Evolutionary conservation across 2,329 filamentous ascomycete genomes (phyloP).

Genomic region (Beauveria sp.): DNA sequence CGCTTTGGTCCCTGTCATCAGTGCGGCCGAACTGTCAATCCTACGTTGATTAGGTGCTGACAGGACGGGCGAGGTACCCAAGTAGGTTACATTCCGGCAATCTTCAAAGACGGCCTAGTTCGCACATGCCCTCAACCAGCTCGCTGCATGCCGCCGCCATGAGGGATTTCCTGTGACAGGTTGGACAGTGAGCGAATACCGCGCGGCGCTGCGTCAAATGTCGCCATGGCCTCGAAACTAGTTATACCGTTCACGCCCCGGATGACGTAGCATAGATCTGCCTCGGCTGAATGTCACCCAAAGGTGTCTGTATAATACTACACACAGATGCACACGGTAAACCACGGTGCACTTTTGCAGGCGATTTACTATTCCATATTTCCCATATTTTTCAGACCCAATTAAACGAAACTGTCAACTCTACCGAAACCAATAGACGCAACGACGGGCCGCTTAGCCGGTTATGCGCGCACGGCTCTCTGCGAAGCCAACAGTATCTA

Average conservation of each 20-base stretch:
- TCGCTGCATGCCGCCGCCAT: not conserved
- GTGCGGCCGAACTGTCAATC: not conserved
- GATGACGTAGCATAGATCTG: not conserved
- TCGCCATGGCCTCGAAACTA: not conserved
- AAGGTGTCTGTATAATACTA: not conserved
- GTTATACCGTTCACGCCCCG: not conserved
- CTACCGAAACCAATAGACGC: not conserved
- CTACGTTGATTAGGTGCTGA: not conserved
- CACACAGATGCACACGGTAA: not conserved
- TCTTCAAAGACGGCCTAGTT: not conserved
- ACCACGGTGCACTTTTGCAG: not conserved
- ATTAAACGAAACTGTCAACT: constrained; percentile 1
- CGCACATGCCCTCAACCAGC: not conserved
- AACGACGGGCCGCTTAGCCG: not conserved
- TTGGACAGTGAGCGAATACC: not conserved
- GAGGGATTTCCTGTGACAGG: constrained; percentile 1
- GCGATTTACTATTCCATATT: not conserved
- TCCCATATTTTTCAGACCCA: not conserved
- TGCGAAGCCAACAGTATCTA: not conserved
- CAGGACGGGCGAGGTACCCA: no score
- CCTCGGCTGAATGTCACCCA: not conserved
- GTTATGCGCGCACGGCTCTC: not conserved
- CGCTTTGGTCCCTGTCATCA: not conserved
- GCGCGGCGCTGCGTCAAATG: not conserved
- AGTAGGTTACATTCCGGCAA: not conserved